A percentile compares a stretch with the other conserved stretches of the same genome.
These are phyloP conservation scores for Globisporangium radiosum DNA, from an alignment of 352 stramenopile species.

Conservation along the genomic window DNA sequence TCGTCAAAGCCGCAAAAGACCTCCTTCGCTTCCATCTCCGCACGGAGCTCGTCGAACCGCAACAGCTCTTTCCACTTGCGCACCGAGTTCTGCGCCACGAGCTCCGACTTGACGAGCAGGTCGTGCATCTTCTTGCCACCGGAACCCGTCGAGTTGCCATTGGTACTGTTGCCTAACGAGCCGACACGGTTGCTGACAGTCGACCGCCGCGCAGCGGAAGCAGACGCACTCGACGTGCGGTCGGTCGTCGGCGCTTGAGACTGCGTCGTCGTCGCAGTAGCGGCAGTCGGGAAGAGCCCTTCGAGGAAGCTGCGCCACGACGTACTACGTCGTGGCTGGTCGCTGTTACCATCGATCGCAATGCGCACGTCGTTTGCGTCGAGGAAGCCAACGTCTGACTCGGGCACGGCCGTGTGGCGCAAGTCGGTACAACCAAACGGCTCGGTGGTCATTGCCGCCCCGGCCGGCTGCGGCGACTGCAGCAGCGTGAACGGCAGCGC, in stretches of 20 bases:
- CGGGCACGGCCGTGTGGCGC: conserved; percentile 8
- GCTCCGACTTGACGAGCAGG: conserved; percentile 50
- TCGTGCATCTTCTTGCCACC: conserved; percentile 58
- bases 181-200: conserved; percentile 7
- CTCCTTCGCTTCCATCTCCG: conserved; percentile 73
- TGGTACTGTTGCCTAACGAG: background rate
- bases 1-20: conserved; percentile 85
- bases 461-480: conserved; percentile 24
- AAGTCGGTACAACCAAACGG: background rate
- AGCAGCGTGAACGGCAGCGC: conserved; percentile 61
- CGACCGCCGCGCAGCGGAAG: conserved; percentile 2
- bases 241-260: background rate
- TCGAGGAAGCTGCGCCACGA: conserved; percentile 52
- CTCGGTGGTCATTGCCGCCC: background rate
- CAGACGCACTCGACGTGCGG: background rate
- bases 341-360: background rate
- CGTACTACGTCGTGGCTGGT: background rate
- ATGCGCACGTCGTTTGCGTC: background rate
- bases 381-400: conserved; percentile 6
- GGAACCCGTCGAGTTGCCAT: background rate
- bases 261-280: background rate
- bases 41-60: conserved; percentile 61
- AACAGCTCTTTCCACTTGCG: conserved; percentile 72
- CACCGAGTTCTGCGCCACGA: conserved; percentile 48
- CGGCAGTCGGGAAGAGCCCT: conserved; percentile 25